These are phyloP conservation scores for Planoprotostelium fungivorum DNA, from an alignment of 78 protist genomes.

Conservation along the genomic window DNA sequence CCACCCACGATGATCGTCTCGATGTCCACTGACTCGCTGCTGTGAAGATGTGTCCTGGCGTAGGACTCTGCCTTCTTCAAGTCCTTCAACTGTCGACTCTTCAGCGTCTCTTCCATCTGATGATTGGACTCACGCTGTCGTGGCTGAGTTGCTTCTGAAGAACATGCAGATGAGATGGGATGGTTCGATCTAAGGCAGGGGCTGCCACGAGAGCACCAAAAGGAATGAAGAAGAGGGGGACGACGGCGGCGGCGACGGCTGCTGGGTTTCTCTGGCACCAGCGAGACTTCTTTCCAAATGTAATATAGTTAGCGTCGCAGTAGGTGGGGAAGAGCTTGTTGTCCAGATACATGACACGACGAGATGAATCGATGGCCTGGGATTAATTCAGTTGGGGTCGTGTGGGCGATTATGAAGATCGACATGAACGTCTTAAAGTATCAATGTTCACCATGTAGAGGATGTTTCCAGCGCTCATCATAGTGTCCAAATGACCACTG, in stretches of 20 bases:
- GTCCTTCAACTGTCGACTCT: no score
- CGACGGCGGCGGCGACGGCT: background rate
- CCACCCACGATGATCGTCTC: background rate
- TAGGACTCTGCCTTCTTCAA: background rate
- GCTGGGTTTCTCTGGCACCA: background rate
- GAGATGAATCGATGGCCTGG: background rate
- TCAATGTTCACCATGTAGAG: background rate
- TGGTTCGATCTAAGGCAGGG: background rate
- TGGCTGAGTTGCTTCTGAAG: background rate
- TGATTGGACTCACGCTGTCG: background rate
- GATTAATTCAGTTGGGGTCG: background rate
- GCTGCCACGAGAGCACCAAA: background rate
- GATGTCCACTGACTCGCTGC: background rate
- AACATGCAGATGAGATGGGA: background rate
- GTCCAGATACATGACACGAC: background rate
- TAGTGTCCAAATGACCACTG: background rate
- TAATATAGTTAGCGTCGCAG: background rate
- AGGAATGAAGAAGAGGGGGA: background rate
- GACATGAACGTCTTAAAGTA: no score
- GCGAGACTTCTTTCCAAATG: background rate
- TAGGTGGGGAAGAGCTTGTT: background rate
- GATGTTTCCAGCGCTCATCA: background rate
- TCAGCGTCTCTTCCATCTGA: background rate
- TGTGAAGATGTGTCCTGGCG: background rate
- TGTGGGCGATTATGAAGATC: background rate